phyloP scores from a whole-genome alignment of 805 yeast genomes.

The Wickerhamiella parazyma region DNA sequence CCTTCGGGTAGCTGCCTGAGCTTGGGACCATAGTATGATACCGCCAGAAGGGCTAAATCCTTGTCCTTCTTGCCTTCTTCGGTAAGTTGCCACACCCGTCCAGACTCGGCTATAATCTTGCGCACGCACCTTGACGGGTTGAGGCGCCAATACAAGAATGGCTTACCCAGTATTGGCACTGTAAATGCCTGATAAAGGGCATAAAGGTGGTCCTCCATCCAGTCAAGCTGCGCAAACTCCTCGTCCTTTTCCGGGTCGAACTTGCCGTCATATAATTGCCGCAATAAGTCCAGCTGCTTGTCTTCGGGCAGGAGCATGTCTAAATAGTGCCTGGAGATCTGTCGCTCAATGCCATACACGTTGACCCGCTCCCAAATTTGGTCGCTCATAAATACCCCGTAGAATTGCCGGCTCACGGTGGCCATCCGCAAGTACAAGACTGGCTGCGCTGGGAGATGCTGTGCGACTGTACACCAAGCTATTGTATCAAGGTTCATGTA shows the following conservation, averaged over 20 bases:
- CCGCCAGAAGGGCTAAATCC: too few species aligned
- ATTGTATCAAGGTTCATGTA: too few species aligned
- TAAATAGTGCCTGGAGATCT: not conserved
- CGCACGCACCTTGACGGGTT: not conserved
- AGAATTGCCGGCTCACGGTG: not conserved
- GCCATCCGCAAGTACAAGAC: not conserved
- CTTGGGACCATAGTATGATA: too few species aligned
- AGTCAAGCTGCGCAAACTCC: not conserved
- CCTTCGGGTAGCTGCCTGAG: too few species aligned
- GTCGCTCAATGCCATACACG: not conserved
- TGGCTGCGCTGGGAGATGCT: not conserved
- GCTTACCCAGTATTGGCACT: not conserved
- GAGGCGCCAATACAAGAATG: not conserved
- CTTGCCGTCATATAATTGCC: not conserved
- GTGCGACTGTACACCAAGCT: slow-evolving; percentile 2
- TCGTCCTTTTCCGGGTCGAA: not conserved
- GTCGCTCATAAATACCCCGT: not conserved
- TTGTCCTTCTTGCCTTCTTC: too few species aligned
- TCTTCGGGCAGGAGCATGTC: not conserved
- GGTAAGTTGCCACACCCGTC: too few species aligned
- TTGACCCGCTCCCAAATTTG: not conserved
- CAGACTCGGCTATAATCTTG: not conserved
- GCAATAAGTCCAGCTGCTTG: not conserved
- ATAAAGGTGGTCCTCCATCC: not conserved
- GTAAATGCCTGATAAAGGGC: not conserved